Evolutionary conservation across 1,284 basidiomycete genomes (phyloP).

Genomic region (Ganoderma boninense): DNA sequence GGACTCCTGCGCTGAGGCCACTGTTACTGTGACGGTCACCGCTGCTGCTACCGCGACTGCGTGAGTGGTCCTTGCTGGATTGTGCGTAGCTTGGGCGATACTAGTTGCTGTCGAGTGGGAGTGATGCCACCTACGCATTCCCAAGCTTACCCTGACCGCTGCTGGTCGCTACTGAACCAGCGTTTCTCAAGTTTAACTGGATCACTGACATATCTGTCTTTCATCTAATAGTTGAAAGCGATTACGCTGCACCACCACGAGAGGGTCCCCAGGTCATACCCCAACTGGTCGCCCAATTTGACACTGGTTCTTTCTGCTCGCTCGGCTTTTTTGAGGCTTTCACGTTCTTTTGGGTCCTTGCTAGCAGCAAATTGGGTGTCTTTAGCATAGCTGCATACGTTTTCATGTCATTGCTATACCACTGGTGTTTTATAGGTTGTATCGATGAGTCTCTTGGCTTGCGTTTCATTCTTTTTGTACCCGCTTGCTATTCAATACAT

Average conservation of each 20-base stretch:
- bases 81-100: neutral
- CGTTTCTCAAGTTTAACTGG: neutral
- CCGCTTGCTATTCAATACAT: slow-evolving; percentile 22
- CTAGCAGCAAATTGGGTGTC: slow-evolving; percentile 29
- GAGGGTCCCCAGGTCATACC: slow-evolving; percentile 18
- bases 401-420: slow-evolving; percentile 3
- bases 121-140: slow-evolving; percentile 7
- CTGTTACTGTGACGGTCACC: slow-evolving; percentile 31
- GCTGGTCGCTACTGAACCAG: slow-evolving; percentile 20
- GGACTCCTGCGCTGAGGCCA: slow-evolving; percentile 22
- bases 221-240: slow-evolving; percentile 18
- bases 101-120: neutral
- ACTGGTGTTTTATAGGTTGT: slow-evolving; percentile 27
- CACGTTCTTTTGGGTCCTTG: slow-evolving; percentile 15
- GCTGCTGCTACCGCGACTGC: slow-evolving; percentile 32
- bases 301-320: slow-evolving; percentile 4
- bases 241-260: slow-evolving; percentile 23
- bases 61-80: slow-evolving; percentile 21
- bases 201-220: slow-evolving; percentile 9
- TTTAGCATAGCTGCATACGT: neutral
- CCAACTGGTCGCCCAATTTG: slow-evolving; percentile 12
- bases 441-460: slow-evolving; percentile 20
- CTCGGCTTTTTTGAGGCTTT: slow-evolving; percentile 1
- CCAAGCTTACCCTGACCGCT: slow-evolving; percentile 13
- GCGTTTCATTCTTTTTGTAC: slow-evolving; percentile 20